Conservation (phyloP, 75 land plant genomes). For the Picea sitchensis region DNA sequence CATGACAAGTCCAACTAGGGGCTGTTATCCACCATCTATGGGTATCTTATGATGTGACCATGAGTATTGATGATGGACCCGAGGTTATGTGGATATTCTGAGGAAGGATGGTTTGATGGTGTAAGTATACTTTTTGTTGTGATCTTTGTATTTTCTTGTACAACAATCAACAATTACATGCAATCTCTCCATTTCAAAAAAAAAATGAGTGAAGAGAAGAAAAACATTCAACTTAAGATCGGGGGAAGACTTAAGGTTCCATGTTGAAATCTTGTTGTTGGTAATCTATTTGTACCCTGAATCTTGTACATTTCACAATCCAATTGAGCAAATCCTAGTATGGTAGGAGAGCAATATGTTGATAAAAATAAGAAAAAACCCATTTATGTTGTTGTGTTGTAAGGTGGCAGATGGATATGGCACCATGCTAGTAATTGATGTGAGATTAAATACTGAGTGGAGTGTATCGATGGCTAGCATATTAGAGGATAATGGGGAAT, state of each 20-base stretch:
- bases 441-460: conserved; percentile 82
- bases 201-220: conserved; percentile 28
- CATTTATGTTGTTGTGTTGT: conserved; percentile 75
- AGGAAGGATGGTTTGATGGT: too few species aligned
- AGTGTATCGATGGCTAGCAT: conserved; percentile 71
- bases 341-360: conserved; percentile 34
- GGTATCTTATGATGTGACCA: too few species aligned
- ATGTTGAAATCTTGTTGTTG: conserved; percentile 86
- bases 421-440: conserved; percentile 28
- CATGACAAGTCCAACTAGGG: too few species aligned
- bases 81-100: too few species aligned
- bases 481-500: conserved; percentile 55
- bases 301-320: conserved; percentile 82
- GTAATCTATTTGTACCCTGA: conserved; percentile 80
- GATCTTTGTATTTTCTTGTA: background rate
- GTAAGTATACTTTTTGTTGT: too few species aligned
- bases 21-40: too few species aligned
- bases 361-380: conserved; percentile 36
- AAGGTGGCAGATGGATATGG: conserved; percentile 80
- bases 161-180: conserved; percentile 11
- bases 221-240: conserved; percentile 59
- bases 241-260: conserved; percentile 62
- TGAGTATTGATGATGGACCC: too few species aligned
- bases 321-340: too few species aligned
- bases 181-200: conserved; percentile 80